Conservation (phyloP, 225 moss, liverwort and hornwort species). For the Lunularia cruciata region DNA sequence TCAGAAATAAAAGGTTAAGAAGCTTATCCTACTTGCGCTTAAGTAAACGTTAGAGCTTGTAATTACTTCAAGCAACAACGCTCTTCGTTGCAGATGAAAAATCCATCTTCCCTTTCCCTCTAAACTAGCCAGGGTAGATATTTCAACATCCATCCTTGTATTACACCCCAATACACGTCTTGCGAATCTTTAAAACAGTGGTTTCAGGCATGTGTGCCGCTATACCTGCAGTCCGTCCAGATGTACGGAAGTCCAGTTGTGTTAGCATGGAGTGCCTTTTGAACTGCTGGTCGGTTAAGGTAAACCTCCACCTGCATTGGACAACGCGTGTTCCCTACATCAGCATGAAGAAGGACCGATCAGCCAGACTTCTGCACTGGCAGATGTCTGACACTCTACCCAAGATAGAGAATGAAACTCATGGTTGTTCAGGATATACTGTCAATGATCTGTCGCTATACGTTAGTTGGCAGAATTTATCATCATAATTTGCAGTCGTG, state of each 20-base stretch:
- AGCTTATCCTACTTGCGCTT: not conserved
- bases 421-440: too few relatives aligned
- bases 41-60: not conserved
- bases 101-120: not conserved
- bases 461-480: too few relatives aligned
- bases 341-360: not conserved
- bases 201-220: not conserved
- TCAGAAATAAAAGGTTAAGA: not conserved
- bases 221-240: constrained; percentile 86
- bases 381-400: not conserved
- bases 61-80: too few relatives aligned
- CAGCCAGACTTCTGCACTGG: not conserved
- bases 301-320: constrained; percentile 70
- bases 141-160: not conserved
- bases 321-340: not conserved
- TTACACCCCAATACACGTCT: not conserved
- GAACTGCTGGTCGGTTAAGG: constrained; percentile 78
- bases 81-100: not conserved
- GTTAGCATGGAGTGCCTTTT: constrained; percentile 79
- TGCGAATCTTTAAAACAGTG: not conserved
- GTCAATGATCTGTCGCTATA: too few relatives aligned
- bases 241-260: constrained; percentile 58
- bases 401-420: too few relatives aligned
- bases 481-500: too few relatives aligned
- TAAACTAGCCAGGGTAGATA: not conserved